Evolutionary conservation across 2,329 filamentous ascomycete species (phyloP), one percentile per base, ranked within the genome.

Genomic region (Setomelanomma holmii): DNA sequence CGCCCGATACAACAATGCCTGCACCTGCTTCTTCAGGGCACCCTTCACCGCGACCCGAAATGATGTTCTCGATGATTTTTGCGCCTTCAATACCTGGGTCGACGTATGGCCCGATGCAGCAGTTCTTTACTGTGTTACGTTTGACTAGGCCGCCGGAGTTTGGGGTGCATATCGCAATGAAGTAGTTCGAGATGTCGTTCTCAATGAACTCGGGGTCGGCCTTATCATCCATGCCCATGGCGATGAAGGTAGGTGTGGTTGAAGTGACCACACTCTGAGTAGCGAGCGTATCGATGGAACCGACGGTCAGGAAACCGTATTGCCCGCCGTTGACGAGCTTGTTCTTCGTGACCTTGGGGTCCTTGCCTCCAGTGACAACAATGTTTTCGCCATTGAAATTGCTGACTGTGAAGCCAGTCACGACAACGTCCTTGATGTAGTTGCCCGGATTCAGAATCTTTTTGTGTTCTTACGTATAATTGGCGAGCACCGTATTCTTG

Each of bases 181-280:
- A 49, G 47, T 58, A 58, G 11, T 48, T 45, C 4, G 54, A 58
- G 34, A 58, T 45, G 12, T 53, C 19, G 21, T 60, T 60, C 19
- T 49, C 22, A 1, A 39, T 50, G 51, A 55, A 53, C 5, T 44
- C 24, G 0, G 57, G 51, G 3, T 42, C 30, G 24, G 40, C 45
- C n/a, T 45, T n/a, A 21, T 61, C 58, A 20, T 61, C 58, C 58
- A 61, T 61, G 36, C 52, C 55, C 49, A 58, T 47, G 3, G 43
- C 55, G 10, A 60, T 58, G 22, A 55, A 46, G 14, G 38, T 30
- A 12, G 47, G 10, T 4, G 16, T 14, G 24, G 43, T 20, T 11
- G 34, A 23, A 4, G 54, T 33, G 38, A 56, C 14, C 7, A 48
- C 22, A 24, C 54, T 58, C 12, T 53, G 20, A 2, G 27, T 43